phyloP scores from a whole-genome alignment of 1,139 yeast species.

The Sugiyamaella xylanicola region DNA sequence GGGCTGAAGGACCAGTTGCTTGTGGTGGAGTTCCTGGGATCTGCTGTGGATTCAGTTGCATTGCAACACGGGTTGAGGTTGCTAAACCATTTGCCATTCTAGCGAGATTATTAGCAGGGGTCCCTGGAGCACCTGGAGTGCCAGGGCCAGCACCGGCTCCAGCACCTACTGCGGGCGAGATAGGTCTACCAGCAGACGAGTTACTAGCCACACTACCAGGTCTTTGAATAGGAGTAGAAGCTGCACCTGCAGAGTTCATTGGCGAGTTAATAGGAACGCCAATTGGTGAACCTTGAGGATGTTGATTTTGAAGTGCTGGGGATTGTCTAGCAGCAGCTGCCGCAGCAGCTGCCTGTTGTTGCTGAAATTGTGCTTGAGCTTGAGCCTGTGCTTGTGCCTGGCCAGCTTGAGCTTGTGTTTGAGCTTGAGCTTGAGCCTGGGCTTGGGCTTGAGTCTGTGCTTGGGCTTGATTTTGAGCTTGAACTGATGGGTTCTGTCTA shows the following conservation, averaged over 20 bases:
- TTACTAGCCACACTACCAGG: conserved; percentile 19
- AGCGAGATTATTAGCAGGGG: conserved; percentile 1
- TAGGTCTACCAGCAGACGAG: conserved; percentile 16
- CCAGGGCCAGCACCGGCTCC: neutral
- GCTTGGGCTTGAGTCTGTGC: conserved; percentile 24
- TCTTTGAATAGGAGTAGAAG: conserved; percentile 18
- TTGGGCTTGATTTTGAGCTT: conserved; percentile 24
- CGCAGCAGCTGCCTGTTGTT: conserved; percentile 23
- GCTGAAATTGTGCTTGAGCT: conserved; percentile 24
- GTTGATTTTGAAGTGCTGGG: conserved; percentile 11
- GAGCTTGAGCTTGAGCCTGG: conserved; percentile 20
- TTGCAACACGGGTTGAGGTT: conserved; percentile 11
- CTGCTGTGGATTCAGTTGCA: conserved; percentile 11
- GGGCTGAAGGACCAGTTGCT: conserved; percentile 37
- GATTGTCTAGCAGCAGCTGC: conserved; percentile 13
- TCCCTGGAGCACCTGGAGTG: conserved; percentile 17
- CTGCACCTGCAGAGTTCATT: conserved; percentile 4
- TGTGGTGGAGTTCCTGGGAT: conserved; percentile 19
- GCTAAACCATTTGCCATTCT: conserved; percentile 16
- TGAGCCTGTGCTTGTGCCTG: conserved; percentile 23
- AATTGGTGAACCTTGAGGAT: conserved; percentile 9
- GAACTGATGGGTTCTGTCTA: conserved; percentile 19
- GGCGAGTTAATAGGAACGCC: conserved; percentile 14
- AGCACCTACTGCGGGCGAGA: conserved; percentile 18
- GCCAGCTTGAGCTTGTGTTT: conserved; percentile 20